Conservation (phyloP, 225 moss, liverwort and hornwort species). For the Polytrichum formosum region DNA sequence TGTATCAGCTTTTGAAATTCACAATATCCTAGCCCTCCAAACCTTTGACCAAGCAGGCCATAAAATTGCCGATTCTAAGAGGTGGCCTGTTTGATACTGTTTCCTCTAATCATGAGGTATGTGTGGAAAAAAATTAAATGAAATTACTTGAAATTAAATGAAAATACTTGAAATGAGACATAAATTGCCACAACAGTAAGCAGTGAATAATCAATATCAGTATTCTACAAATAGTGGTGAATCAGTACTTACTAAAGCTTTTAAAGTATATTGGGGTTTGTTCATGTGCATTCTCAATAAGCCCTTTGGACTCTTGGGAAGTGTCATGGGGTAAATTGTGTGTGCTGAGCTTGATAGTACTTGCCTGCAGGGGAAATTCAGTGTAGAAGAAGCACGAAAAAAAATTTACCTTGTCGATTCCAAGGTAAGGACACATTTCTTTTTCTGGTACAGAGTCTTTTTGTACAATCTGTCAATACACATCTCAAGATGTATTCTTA, state of each 20-base stretch:
- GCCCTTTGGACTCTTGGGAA: no score
- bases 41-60: constrained; percentile 27
- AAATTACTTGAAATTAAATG: no score
- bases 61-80: constrained; percentile 31
- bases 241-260: not conserved
- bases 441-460: no score
- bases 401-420: constrained; percentile 79
- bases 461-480: no score
- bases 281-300: no score
- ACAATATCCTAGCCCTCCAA: constrained; percentile 17
- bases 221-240: not conserved
- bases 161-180: not conserved
- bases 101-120: constrained; percentile 34
- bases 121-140: not conserved
- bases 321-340: not conserved
- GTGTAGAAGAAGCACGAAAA: constrained; percentile 70
- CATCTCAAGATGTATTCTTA: no score
- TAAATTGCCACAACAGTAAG: no score
- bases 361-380: constrained; percentile 45
- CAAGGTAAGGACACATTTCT: constrained; percentile 36
- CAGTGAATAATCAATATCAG: not conserved
- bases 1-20: not conserved
- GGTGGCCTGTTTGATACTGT: constrained; percentile 22
- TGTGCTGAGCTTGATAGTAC: no score
- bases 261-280: not conserved